These are phyloP conservation scores for Boletus eberwhitei DNA, from an alignment of 768 basidiomycete species.

Conservation along the genomic window DNA sequence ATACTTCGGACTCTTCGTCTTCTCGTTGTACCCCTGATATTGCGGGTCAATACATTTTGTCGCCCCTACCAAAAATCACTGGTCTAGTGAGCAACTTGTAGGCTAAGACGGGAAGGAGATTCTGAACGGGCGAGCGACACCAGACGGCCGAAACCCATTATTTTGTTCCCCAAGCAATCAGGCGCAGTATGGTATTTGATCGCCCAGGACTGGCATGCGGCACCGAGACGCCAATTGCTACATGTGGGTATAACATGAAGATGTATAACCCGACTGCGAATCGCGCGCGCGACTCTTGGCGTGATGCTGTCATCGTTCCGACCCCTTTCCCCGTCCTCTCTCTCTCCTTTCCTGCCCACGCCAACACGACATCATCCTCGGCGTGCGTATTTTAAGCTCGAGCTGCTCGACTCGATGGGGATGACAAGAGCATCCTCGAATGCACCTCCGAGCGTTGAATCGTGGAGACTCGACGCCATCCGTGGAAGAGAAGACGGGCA, in stretches of 20 bases:
- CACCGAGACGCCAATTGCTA: not conserved
- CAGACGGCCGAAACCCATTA: not conserved
- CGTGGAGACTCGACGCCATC: not conserved
- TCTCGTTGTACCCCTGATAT: not conserved
- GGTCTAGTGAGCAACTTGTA: not conserved
- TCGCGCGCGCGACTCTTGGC: conserved; percentile 11
- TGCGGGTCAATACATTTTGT: not conserved
- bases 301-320: not conserved
- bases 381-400: not conserved
- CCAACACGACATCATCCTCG: not conserved
- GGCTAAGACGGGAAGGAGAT: not conserved
- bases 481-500: not conserved
- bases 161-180: not conserved
- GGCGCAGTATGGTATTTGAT: not conserved
- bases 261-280: not conserved
- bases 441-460: not conserved
- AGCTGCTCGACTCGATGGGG: not conserved
- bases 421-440: not conserved
- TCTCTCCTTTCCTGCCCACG: not conserved
- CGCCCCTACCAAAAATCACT: not conserved
- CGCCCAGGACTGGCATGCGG: too few species aligned
- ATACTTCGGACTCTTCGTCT: not conserved
- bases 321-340: not conserved
- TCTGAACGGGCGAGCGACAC: not conserved
- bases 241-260: not conserved